Base-by-base conservation (phyloP, 116 monocot species). In the Cymodocea nodosa region DNA sequence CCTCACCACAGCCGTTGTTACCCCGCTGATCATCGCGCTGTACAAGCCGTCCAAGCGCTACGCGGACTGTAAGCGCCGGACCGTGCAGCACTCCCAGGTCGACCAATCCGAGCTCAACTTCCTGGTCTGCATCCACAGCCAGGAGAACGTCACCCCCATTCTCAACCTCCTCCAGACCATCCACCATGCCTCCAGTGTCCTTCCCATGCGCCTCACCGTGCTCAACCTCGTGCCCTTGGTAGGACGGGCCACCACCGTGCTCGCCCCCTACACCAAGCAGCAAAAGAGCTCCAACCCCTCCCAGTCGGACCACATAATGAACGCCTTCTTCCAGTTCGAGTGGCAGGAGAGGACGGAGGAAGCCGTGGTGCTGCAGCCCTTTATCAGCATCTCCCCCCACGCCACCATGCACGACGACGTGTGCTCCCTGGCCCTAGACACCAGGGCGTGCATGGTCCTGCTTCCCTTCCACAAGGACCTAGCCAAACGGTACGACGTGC, bases 11-110 rank as follows among this genome's bases (percentile, higher is more conserved):
- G 77, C 49, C 7, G 25, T 69, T 51, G 62, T 66, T 3, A 71
- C 70, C 13, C 63, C 82, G 1, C 63, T 82, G 19, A 55, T 92
- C 15, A 82, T 76, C 71, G 19, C 63, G 22, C 60, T 92, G 19
- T 87, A 87, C 76, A 71, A 68, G 40, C 92, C 92, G 0, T 75
- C 74, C 51, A 63, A 62, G 16, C 74, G 66, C 1, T 84, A 75
- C 66, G 52, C 76, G 14, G 73, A 73, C 49, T 8, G 69, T 62
- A 78, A 75, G 36, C 50, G 65, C 11, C 70, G 84, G 8, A 78
- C 82, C 2, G 19, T 87, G 35, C 67, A 81, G 37, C 77, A 84
- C 51, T 52, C 70, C 23, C 79, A 76, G n/a, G n/a, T n/a, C 30
- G 57, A 55, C 8, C 35, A 57, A 23, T 62, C 60, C 17, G 81